Conservation (phyloP, 108 stramenopile genomes). For the Tribonema minus region DNA sequence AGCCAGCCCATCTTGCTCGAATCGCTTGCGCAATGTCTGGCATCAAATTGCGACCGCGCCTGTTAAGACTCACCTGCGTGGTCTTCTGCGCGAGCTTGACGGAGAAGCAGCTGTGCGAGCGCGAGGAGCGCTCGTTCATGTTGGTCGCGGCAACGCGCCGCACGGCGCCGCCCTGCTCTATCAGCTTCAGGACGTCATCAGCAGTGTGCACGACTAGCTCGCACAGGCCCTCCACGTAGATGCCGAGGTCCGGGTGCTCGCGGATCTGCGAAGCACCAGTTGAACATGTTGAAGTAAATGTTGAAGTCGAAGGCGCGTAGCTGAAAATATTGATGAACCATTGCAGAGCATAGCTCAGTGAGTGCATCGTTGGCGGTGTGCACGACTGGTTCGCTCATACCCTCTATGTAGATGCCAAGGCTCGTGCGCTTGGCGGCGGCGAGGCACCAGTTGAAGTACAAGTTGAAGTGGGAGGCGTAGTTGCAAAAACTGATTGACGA, state of each 20-base stretch:
- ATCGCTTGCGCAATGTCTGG: no score
- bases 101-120: conserved; percentile 64
- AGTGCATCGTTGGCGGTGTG: conserved; percentile 39
- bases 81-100: conserved; percentile 59
- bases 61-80: no score
- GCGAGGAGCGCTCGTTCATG: conserved; percentile 59
- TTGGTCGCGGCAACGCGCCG: conserved; percentile 60
- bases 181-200: conserved; percentile 40
- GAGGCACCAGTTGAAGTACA: no score
- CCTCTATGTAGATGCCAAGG: conserved; percentile 90
- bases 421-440: no score
- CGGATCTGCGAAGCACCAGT: no score
- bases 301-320: no score
- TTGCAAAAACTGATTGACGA: no score
- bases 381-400: conserved; percentile 31
- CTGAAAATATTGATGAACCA: no score
- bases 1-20: no score
- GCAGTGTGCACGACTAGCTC: conserved; percentile 34
- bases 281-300: no score
- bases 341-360: conserved; percentile 24
- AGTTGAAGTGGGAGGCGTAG: no score
- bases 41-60: no score
- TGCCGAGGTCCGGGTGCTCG: conserved; percentile 87
- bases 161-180: conserved; percentile 49
- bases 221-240: conserved; percentile 75